Percentiles rank a stretch among this genome's conserved stretches.
Evolutionary conservation across 148 eudicot species (phyloP).

Genomic region (Fagopyrum tataricum): DNA sequence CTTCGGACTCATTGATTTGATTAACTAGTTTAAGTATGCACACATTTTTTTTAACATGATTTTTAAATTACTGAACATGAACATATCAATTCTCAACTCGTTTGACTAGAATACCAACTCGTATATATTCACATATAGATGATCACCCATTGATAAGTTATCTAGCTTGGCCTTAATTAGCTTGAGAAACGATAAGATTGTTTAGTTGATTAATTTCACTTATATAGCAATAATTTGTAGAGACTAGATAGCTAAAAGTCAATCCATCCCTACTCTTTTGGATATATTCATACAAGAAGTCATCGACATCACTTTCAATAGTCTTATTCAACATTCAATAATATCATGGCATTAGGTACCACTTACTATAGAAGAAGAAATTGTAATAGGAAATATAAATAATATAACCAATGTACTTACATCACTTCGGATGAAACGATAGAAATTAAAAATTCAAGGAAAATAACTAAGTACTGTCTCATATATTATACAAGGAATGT

Average conservation of each 20-base stretch:
- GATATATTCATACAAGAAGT: neutral
- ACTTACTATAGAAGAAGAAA: neutral
- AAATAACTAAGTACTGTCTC: neutral
- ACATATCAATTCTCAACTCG: no score
- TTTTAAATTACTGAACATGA: no score
- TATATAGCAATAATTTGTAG: neutral
- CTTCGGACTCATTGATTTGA: no score
- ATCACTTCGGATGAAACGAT: neutral
- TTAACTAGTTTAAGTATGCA: no score
- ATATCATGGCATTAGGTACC: neutral
- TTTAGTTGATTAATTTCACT: neutral
- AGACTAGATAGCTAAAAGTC: slow-evolving; percentile 1
- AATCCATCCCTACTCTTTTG: neutral
- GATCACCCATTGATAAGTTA: neutral
- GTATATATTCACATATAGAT: no score
- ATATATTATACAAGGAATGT: slow-evolving; percentile 1
- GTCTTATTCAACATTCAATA: neutral
- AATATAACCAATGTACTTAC: neutral
- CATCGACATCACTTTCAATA: slow-evolving; percentile 5
- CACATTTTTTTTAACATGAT: no score
- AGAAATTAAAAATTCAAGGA: neutral
- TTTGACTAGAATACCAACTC: no score
- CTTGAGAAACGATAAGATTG: neutral
- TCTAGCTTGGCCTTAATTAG: neutral
- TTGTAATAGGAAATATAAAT: neutral